Evolutionary conservation across 305 asterid genomes (phyloP).

Genomic region (Solanum hybrid): DNA sequence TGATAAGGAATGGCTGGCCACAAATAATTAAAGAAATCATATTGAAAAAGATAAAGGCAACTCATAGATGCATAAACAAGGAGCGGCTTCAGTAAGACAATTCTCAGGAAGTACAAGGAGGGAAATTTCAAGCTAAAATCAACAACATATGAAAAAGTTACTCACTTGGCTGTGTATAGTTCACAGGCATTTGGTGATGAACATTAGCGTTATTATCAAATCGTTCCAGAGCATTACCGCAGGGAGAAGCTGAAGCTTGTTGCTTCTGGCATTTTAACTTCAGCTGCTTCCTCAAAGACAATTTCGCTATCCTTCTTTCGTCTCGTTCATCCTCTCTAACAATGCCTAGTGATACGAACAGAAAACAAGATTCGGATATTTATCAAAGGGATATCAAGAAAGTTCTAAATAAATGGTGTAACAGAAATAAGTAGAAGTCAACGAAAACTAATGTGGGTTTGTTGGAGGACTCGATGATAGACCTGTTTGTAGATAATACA

Average conservation of each 20-base stretch:
- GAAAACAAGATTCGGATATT: neutral
- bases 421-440: neutral
- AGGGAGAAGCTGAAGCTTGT: slow-evolving; percentile 21
- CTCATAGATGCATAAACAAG: neutral
- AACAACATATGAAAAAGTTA: slow-evolving; percentile 8
- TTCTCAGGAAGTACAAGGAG: slow-evolving; percentile 1
- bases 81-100: neutral
- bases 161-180: slow-evolving; percentile 68
- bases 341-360: slow-evolving; percentile 45
- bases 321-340: slow-evolving; percentile 52
- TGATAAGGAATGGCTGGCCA: neutral
- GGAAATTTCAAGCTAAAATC: neutral
- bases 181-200: slow-evolving; percentile 52
- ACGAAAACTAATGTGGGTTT: neutral
- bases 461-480: neutral
- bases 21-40: neutral
- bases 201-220: slow-evolving; percentile 34
- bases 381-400: slow-evolving; percentile 10
- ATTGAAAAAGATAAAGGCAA: neutral
- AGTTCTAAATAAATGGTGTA: slow-evolving; percentile 1
- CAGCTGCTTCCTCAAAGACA: slow-evolving; percentile 84
- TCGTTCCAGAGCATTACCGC: slow-evolving; percentile 29
- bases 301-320: slow-evolving; percentile 58
- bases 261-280: slow-evolving; percentile 80
- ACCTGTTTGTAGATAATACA: slow-evolving; percentile 88